phyloP scores from a whole-genome alignment of 139 green algal genomes.

The Tetraselmis striata region DNA sequence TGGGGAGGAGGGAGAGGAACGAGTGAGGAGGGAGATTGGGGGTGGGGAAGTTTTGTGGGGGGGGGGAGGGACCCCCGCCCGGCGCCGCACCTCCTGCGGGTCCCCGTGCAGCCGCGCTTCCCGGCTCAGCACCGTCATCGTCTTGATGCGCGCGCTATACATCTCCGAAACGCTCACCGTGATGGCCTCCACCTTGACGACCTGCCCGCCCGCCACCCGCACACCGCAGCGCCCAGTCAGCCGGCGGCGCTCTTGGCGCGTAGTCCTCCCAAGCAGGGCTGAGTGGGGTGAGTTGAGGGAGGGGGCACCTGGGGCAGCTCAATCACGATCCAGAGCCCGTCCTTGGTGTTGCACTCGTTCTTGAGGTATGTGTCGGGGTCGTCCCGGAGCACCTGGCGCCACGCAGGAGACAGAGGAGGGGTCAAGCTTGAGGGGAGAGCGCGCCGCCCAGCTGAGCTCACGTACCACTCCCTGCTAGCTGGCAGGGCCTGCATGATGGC shows the following conservation, averaged over 20 bases:
- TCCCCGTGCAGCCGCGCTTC: background rate
- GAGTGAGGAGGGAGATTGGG: no score
- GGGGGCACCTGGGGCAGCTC: background rate
- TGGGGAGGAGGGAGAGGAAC: no score
- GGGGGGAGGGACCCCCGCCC: background rate
- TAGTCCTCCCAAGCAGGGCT: no score
- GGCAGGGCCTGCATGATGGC: no score
- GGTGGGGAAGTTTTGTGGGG: background rate
- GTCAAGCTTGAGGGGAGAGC: no score
- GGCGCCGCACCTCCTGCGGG: background rate
- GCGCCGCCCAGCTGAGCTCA: no score
- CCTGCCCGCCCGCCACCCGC: background rate
- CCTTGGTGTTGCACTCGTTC: background rate
- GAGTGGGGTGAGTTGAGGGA: no score
- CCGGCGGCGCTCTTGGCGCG: no score
- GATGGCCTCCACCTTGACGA: background rate
- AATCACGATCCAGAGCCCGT: background rate
- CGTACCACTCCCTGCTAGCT: no score
- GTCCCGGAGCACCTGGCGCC: background rate
- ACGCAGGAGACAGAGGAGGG: no score
- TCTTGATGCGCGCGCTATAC: background rate
- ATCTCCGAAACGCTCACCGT: background rate
- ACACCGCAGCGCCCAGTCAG: background rate
- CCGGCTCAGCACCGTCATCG: background rate
- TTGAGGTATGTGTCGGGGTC: background rate